Conservation (phyloP, 2,329 filamentous ascomycete species). For the Apiospora koreana region DNA sequence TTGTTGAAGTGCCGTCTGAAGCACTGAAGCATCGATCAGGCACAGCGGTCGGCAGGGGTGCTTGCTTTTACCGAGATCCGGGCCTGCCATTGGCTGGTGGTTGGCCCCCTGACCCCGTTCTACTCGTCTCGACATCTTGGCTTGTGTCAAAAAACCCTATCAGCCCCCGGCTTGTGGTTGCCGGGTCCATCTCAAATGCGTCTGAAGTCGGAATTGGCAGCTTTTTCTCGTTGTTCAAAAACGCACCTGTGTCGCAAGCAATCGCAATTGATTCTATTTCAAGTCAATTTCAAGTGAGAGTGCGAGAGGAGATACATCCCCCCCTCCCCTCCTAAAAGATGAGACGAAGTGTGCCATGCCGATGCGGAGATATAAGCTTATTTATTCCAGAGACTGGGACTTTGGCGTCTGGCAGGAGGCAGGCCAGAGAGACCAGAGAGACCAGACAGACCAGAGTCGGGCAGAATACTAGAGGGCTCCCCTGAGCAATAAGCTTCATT, state of each 20-base stretch:
- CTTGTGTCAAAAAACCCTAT: conserved; percentile 7
- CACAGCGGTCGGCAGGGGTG: neutral
- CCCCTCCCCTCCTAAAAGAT: neutral
- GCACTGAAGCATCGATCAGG: conserved; percentile 14
- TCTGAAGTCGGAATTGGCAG: neutral
- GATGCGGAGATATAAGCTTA: conserved; percentile 5
- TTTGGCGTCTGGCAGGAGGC: neutral
- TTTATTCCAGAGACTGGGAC: neutral
- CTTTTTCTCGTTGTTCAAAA: neutral
- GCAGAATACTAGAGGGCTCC: neutral
- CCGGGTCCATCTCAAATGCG: neutral
- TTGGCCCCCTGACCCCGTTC: neutral
- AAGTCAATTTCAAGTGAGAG: neutral
- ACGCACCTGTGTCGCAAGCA: neutral
- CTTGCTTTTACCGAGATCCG: neutral
- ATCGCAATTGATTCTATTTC: neutral
- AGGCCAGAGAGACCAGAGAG: no score
- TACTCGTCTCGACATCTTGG: conserved; percentile 10
- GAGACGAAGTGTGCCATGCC: neutral
- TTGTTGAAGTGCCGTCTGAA: conserved; percentile 12
- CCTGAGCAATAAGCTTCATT: neutral
- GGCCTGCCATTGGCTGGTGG: neutral
- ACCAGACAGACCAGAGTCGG: no score
- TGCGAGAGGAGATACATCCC: no score
- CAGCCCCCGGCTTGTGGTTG: neutral